phyloP scores from a whole-genome alignment of 2,329 filamentous ascomycete genomes.

The Neonectria sp. region DNA sequence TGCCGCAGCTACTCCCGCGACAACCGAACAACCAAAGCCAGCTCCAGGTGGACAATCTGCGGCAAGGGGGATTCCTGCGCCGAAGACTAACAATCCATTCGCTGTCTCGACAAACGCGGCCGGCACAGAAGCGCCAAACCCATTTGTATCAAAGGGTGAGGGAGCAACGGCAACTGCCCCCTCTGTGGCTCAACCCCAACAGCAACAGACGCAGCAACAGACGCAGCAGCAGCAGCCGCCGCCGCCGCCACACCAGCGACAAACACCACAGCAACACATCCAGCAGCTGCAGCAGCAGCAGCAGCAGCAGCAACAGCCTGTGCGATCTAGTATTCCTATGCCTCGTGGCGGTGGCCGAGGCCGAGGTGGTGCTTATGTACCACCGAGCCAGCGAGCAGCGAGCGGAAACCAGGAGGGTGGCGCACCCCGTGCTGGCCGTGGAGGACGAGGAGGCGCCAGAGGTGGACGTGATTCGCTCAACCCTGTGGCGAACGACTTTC shows the following conservation, averaged over 20 bases:
- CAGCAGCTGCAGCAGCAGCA: conserved; percentile 37
- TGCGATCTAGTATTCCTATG: conserved; percentile 58
- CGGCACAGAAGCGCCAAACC: conserved; percentile 43
- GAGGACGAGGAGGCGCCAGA: conserved; percentile 59
- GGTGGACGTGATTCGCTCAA: conserved; percentile 63
- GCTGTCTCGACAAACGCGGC: conserved; percentile 41
- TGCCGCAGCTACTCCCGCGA: conserved; percentile 37
- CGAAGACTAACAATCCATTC: conserved; percentile 52
- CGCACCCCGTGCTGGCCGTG: conserved; percentile 49
- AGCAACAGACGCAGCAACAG: conserved; percentile 31
- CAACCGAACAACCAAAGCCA: conserved; percentile 32
- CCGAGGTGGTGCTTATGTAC: conserved; percentile 55
- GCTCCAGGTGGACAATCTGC: conserved; percentile 34
- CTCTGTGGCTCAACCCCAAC: conserved; percentile 36
- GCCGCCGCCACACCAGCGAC: conserved; percentile 39
- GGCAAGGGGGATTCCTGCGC: conserved; percentile 40
- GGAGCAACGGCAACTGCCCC: conserved; percentile 32
- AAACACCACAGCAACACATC: conserved; percentile 25
- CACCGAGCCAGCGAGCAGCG: conserved; percentile 55
- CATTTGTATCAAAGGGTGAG: conserved; percentile 47
- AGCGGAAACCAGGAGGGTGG: conserved; percentile 56
- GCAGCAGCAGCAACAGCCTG: conserved; percentile 38
- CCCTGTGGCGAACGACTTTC: conserved; percentile 68
- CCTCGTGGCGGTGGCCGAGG: conserved; percentile 58
- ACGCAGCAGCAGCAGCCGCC: conserved; percentile 34